Evolutionary conservation across 257 asterid species (phyloP), one percentile per base, ranked within the genome.

Genomic region (Capsicum baccatum): DNA sequence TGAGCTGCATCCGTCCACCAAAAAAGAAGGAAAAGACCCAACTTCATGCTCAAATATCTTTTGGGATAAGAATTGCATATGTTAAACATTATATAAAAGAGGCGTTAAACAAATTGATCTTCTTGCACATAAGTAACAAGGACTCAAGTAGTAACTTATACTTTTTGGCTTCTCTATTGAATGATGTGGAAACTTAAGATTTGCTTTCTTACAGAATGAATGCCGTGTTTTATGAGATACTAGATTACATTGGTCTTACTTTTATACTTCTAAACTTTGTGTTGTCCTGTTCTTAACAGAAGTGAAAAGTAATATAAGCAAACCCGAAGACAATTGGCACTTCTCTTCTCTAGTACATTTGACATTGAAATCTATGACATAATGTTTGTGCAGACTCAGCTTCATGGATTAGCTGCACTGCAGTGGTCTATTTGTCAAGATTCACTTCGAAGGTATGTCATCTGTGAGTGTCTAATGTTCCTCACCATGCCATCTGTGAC

Each of bases 341-440:
- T 48, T 74, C 60, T 74, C n/a, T 4, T 74, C 57, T 50, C 39
- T 44, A 19, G 60, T 74, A 50, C 60, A 74, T 48, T 48, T 74
- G 80, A 74, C 44, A 74, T 74, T 76, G 63, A 52, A 76, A 76
- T 76, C 21, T 76, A 52, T 76, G 81, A 0, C 81, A 13, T 76
- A 76, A 76, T 26, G 37, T 44, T 76, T 80, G 66, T 87, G 87
- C 92, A 96, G 98, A 92, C 81, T 79, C 93, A 94, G 86, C 96
- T 96, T 87, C 90, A 96, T 85, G 98, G 99, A 84, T 85, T 92
- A 87, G 98, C 99, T 79, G 99, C 99, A 88, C 85, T 96, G 86
- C 98, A 96, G 90, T 94, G 98, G 98, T 93, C 99, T 48, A 92
- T 96, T 83, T 96, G 99, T 82, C 95, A 87, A 83, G 99, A 96